phyloP scores from a whole-genome alignment of 805 yeast genomes.

The Wickerhamomyces strasburgensis region DNA sequence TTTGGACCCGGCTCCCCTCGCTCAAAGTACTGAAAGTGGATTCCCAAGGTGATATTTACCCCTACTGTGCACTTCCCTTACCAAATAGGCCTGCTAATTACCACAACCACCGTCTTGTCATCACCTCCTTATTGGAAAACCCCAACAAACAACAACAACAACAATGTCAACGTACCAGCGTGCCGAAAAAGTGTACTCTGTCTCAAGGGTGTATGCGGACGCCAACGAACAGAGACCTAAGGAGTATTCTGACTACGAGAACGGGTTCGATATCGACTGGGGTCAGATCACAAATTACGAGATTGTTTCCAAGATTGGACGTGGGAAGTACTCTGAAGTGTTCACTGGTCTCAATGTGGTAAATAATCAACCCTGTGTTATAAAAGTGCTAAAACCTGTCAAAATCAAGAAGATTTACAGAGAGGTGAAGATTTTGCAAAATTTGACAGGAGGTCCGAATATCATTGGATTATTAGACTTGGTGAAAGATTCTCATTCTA shows the following conservation, averaged over 20 bases:
- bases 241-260: constrained; percentile 85
- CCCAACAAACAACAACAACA: background rate
- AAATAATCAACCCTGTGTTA: constrained; percentile 63
- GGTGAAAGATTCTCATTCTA: constrained; percentile 72
- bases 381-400: constrained; percentile 89
- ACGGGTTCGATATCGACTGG: constrained; percentile 52
- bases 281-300: constrained; percentile 62
- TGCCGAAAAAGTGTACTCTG: constrained; percentile 35
- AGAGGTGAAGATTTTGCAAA: constrained; percentile 83
- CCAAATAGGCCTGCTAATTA: background rate
- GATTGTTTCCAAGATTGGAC: constrained; percentile 76
- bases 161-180: constrained; percentile 20
- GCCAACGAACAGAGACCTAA: constrained; percentile 63
- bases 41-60: too few species aligned
- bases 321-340: constrained; percentile 95
- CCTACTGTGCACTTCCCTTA: background rate
- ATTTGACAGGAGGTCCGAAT: constrained; percentile 81
- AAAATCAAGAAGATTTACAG: constrained; percentile 87
- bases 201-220: constrained; percentile 66
- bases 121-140: too few species aligned
- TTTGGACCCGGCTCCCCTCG: too few species aligned
- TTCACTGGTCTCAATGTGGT: constrained; percentile 75
- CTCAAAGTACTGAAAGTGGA: too few species aligned
- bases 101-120: too few species aligned
- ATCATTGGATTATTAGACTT: constrained; percentile 73